Base-by-base conservation (phyloP, 768 basidiomycete species). In the Boletus tomentosulus region DNA sequence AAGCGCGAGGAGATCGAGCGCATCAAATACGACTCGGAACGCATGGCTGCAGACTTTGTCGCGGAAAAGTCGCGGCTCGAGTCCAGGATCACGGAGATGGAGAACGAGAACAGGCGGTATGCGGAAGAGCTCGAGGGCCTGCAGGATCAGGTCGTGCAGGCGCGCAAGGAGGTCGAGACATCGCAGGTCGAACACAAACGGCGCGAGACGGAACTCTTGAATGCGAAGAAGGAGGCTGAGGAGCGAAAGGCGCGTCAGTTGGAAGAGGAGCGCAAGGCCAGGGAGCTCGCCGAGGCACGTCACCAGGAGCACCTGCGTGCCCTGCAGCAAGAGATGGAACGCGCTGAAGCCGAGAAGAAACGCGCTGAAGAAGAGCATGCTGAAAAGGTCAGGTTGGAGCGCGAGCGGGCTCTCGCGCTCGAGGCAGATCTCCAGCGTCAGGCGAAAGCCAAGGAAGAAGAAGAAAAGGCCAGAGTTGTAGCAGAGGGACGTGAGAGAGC, bases 1-100 rank as follows among this genome's bases (percentile, higher is more conserved):
- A 71, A 78, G 31, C 71, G 76, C 57, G 61, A 64, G n/a, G 77
- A 79, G 53, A 76, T 80, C 56, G 61, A 65, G 13, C 68, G 76
- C 33, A 70, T 79, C 27, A 73, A 73, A 44, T 55, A 50, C 27
- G 76, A 79, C 34, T 66, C 77, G 2, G 58, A 69, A 42, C 73
- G 67, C n/a, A 67, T 80, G 60, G 74, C 68, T 0, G 65, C 73
- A 12, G 68, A 73, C 28, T 78, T 75, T 54, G 48, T 57, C 44
- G 66, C 68, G 27, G 75, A 78, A 58, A 74, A 73, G 49, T 55
- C 56, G 30, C 60, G 71, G 34, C 71, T 71, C 3, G 64, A 69
- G 51, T 66, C 66, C 15, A 53, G 5, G 58, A 66, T 70, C 22
- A 51, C 49, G 6, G 44, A 54, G 47, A 70, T 70, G 68, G 68